These are phyloP conservation scores for Cyberlindnera bimundalis DNA, from an alignment of 805 yeast genomes.

Conservation along the genomic window DNA sequence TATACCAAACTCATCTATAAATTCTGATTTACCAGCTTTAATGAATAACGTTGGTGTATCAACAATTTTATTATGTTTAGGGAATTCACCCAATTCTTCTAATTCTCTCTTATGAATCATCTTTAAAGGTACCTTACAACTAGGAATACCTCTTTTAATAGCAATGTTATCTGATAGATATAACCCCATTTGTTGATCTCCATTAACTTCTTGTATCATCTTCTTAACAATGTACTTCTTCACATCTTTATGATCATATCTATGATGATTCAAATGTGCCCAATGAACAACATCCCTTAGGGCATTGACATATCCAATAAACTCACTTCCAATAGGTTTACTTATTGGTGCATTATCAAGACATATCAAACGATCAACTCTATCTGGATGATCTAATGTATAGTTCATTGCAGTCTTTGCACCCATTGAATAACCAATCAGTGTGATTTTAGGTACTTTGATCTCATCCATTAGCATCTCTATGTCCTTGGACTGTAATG, in stretches of 20 bases:
- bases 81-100: slow-evolving; percentile 29
- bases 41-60: slow-evolving; percentile 35
- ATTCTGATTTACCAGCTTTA: slow-evolving; percentile 40
- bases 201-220: slow-evolving; percentile 8
- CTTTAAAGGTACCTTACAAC: slow-evolving; percentile 28
- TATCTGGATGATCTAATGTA: slow-evolving; percentile 35
- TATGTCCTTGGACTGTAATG: slow-evolving; percentile 22
- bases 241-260: slow-evolving; percentile 3
- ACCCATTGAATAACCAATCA: slow-evolving; percentile 60
- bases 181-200: background rate
- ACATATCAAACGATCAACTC: slow-evolving; percentile 40
- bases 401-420: slow-evolving; percentile 52
- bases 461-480: slow-evolving; percentile 14
- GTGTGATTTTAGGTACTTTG: slow-evolving; percentile 29
- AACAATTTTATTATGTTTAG: slow-evolving; percentile 6
- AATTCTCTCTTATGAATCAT: slow-evolving; percentile 13
- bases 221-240: slow-evolving; percentile 1
- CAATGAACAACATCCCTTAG: slow-evolving; percentile 11
- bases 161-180: slow-evolving; percentile 20
- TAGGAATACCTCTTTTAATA: slow-evolving; percentile 15
- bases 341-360: slow-evolving; percentile 44
- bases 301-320: slow-evolving; percentile 15
- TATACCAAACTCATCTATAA: slow-evolving; percentile 34
- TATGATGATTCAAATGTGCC: slow-evolving; percentile 5
- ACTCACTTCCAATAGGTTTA: slow-evolving; percentile 32